Evolutionary conservation across 768 basidiomycete genomes (phyloP).

Genomic region (Sporobolomyces pararoseus): DNA sequence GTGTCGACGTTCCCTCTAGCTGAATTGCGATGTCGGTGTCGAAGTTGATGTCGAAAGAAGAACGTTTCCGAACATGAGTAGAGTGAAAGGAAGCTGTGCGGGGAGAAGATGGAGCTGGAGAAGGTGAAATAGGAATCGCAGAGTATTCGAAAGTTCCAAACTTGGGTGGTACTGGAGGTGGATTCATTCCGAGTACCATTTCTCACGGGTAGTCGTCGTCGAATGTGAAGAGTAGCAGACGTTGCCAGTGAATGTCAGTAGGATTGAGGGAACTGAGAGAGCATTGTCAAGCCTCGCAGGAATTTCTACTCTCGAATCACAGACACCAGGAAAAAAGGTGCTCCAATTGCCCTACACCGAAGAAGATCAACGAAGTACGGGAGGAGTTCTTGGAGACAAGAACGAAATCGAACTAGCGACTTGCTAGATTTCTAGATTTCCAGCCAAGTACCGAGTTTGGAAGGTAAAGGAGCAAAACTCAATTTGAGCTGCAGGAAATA

Average conservation of each 20-base stretch:
- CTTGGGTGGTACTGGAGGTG: conserved; percentile 2
- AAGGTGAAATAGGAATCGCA: not conserved
- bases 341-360: too few species aligned
- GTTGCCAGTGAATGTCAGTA: not conserved
- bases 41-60: conserved; percentile 3
- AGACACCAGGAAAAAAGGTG: too few species aligned
- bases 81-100: conserved; percentile 1
- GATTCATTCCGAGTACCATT: not conserved
- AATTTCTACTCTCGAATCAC: too few species aligned
- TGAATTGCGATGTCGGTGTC: not conserved
- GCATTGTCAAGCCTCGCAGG: too few species aligned
- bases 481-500: too few species aligned
- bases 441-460: too few species aligned
- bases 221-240: not conserved
- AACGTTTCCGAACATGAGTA: not conserved
- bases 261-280: too few species aligned
- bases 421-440: too few species aligned
- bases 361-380: too few species aligned
- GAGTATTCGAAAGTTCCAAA: conserved; percentile 14
- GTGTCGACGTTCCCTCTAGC: not conserved
- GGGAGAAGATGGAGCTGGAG: not conserved
- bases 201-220: not conserved
- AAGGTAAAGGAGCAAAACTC: too few species aligned
- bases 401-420: too few species aligned
- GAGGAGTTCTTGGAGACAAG: too few species aligned